A percentile compares a stretch with the other conserved stretches of the same genome.
Conservation (phyloP, 495 filamentous ascomycete species). For the Penicillium odoratum region DNA sequence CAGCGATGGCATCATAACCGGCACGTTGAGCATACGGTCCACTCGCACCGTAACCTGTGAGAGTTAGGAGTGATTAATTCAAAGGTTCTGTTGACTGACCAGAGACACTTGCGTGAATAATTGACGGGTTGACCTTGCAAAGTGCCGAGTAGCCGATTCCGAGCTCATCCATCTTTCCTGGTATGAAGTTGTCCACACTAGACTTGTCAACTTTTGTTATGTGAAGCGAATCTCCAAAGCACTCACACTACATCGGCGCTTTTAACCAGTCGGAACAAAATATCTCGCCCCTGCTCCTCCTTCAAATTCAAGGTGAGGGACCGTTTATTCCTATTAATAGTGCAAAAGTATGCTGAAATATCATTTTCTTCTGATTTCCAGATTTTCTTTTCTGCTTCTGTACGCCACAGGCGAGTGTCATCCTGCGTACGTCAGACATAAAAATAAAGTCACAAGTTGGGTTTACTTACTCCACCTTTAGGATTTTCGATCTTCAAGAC, state of each 20-base stretch:
- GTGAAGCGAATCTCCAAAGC: neutral
- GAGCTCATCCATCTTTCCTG: constrained; percentile 77
- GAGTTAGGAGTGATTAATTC: neutral
- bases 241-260: constrained; percentile 68
- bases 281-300: constrained; percentile 64
- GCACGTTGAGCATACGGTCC: constrained; percentile 79
- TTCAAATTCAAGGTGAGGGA: constrained; percentile 82
- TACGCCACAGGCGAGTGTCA: constrained; percentile 27
- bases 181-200: constrained; percentile 84
- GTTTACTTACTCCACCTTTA: constrained; percentile 55
- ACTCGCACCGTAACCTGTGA: constrained; percentile 70
- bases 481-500: constrained; percentile 93
- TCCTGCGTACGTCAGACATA: constrained; percentile 32
- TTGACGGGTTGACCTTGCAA: constrained; percentile 63
- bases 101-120: constrained; percentile 34
- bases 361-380: constrained; percentile 21
- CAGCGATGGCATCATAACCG: constrained; percentile 93
- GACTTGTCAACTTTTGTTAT: neutral
- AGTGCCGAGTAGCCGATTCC: constrained; percentile 72
- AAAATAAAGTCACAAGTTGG: neutral
- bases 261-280: constrained; percentile 71
- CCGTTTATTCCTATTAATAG: constrained; percentile 83
- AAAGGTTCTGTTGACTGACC: constrained; percentile 7
- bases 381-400: constrained; percentile 18
- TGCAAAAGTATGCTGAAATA: constrained; percentile 24